Evolutionary conservation across 1,284 basidiomycete genomes (phyloP).

Genomic region (Malassezia equina): DNA sequence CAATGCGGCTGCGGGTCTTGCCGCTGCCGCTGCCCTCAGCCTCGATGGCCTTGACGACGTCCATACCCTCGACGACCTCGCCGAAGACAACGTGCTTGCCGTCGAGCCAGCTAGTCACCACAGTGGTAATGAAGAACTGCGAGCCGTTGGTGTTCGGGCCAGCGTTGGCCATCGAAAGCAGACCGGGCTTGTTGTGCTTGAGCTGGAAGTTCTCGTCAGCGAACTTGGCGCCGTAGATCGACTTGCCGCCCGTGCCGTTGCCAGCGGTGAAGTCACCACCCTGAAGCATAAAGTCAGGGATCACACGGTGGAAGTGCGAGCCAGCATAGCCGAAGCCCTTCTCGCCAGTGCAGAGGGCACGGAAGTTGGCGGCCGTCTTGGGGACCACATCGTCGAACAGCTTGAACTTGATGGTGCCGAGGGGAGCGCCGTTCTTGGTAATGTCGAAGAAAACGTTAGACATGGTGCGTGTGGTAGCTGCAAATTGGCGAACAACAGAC

Average conservation of each 20-base stretch:
- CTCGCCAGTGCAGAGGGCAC: constrained; percentile 60
- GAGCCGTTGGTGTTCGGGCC: constrained; percentile 41
- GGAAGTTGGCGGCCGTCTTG: constrained; percentile 29
- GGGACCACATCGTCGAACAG: constrained; percentile 35
- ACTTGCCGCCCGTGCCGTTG: constrained; percentile 48
- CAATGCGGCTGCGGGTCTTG: constrained; percentile 37
- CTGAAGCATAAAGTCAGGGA: constrained; percentile 61
- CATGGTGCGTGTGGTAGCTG: constrained; percentile 39
- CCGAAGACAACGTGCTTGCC: constrained; percentile 48
- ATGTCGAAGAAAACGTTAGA: constrained; percentile 62
- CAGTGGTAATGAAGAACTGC: constrained; percentile 46
- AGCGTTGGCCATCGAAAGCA: constrained; percentile 28
- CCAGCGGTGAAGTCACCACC: constrained; percentile 60
- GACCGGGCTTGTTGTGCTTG: constrained; percentile 32
- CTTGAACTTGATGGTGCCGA: constrained; percentile 44
- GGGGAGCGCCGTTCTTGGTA: constrained; percentile 51
- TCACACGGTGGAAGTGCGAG: constrained; percentile 56
- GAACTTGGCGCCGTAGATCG: constrained; percentile 47
- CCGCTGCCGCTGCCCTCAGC: constrained; percentile 32
- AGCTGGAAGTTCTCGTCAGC: constrained; percentile 34
- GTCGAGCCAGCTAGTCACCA: constrained; percentile 54
- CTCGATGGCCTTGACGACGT: constrained; percentile 46
- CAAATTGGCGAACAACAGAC: constrained; percentile 34
- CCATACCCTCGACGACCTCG: constrained; percentile 30
- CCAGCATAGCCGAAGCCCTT: constrained; percentile 67